Evolutionary conservation across 2,329 filamentous ascomycete genomes (phyloP).

Genomic region (Hypoxylon sp.): DNA sequence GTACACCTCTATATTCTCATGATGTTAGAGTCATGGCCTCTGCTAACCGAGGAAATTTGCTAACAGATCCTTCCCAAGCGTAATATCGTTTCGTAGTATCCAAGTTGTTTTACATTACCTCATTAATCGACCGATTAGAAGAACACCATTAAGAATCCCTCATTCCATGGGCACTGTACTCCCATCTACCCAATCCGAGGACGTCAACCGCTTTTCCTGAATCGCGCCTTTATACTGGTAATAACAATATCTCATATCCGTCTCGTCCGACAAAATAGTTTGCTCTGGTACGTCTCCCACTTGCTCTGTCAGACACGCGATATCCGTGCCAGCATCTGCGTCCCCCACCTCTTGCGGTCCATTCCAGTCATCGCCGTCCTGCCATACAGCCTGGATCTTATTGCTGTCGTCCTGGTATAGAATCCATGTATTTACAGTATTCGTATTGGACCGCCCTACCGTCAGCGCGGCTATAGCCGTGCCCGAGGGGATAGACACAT

Average conservation of each 20-base stretch:
- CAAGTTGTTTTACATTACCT: too few relatives aligned
- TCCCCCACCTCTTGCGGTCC: constrained; percentile 28
- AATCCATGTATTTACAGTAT: constrained; percentile 37
- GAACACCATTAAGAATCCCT: too few relatives aligned
- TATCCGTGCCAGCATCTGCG: constrained; percentile 32
- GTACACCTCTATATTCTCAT: too few relatives aligned
- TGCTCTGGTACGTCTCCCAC: constrained; percentile 14
- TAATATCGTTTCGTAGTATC: too few relatives aligned
- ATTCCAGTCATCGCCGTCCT: constrained; percentile 33
- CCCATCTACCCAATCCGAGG: constrained; percentile 28
- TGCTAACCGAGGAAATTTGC: too few relatives aligned
- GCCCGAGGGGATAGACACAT: constrained; percentile 25
- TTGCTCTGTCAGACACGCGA: constrained; percentile 34
- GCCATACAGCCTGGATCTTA: constrained; percentile 32
- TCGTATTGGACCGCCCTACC: constrained; percentile 21
- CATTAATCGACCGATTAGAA: too few relatives aligned
- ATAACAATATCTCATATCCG: constrained; percentile 35
- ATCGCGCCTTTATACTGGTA: constrained; percentile 30
- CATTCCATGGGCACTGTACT: constrained; percentile 27
- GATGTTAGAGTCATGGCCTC: too few relatives aligned
- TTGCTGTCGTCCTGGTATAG: constrained; percentile 38
- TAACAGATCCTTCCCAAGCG: too few relatives aligned
- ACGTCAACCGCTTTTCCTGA: constrained; percentile 27
- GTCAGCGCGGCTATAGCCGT: constrained; percentile 37
- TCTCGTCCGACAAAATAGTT: constrained; percentile 14